Evolutionary conservation across 345 rosid species (phyloP), one percentile per base, ranked within the genome.

Genomic region (Stellera chamaejasme): DNA sequence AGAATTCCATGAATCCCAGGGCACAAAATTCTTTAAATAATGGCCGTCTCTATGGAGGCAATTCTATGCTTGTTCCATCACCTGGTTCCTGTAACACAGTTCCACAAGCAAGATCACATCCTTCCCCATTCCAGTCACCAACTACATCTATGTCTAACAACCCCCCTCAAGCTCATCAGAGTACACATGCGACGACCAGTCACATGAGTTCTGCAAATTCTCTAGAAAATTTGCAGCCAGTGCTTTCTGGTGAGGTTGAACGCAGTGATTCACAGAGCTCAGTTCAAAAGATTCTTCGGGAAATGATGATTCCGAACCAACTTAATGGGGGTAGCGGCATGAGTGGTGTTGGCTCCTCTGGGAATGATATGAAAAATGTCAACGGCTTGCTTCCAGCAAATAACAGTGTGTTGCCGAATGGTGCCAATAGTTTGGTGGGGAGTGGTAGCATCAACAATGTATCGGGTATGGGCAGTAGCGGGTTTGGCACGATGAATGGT

Each of bases 201-300:
- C 95, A 79, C 68, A 71, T 78, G 68, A 77, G 72, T 43, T 71
- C 85, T 13, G 54, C 80, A 52, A 85, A 73, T 67, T 79, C 90
- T 48, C 80, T 88, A 0, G 85, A 83, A 36, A 78, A 71, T 62
- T 56, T 74, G 57, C 90, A 81, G 46, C 74, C 82, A 10, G 73
- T 79, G 48, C 80, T 72, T 56, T 71, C 83, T 15, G 54, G 70
- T 32, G 95, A 87, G 39, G 79, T 60, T 14, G 95, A 87, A 50
- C 82, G 69, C 5, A 78, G 71, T 42, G 92, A 81, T 60, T 73
- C 97, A 0, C 83, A 74, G 59, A 93, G 87, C 62, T 79, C 96
- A 16, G 97, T 89, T 45, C 92, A 90, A 76, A 93, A 93, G 71
- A 76, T 93, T 61, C 69, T 93, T 52, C 92, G 87, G 28, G 90